These are phyloP conservation scores for Colletotrichum spaethianum DNA, from an alignment of 2,329 filamentous ascomycete species.

Conservation along the genomic window DNA sequence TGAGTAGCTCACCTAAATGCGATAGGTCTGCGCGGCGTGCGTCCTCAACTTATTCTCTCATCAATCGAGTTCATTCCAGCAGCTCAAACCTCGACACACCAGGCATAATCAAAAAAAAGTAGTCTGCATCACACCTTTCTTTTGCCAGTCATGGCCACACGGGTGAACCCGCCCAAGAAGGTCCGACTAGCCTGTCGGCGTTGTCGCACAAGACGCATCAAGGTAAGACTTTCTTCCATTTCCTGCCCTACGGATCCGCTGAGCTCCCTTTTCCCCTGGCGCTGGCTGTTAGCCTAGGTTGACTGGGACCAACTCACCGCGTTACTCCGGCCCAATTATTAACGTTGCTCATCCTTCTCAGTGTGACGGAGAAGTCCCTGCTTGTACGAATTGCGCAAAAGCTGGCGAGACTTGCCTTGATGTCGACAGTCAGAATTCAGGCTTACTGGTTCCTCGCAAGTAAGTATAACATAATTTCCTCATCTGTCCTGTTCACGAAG, in stretches of 20 bases:
- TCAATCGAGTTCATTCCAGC: background rate
- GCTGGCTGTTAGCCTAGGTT: background rate
- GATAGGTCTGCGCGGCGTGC: background rate
- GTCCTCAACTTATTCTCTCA: slow-evolving; percentile 11
- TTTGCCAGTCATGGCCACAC: slow-evolving; percentile 11
- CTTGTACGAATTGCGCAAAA: slow-evolving; percentile 55
- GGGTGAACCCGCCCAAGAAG: slow-evolving; percentile 48
- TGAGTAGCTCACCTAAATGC: too few relatives aligned
- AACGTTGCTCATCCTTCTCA: slow-evolving; percentile 34
- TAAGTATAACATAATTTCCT: slow-evolving; percentile 37
- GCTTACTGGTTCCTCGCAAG: slow-evolving; percentile 53
- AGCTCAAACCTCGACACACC: background rate
- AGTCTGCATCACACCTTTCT: background rate
- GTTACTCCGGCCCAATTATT: slow-evolving; percentile 16
- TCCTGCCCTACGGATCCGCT: background rate
- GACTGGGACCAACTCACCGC: background rate
- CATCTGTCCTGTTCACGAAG: background rate
- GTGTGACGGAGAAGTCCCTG: slow-evolving; percentile 56
- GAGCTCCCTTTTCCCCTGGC: background rate
- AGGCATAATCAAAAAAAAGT: background rate
- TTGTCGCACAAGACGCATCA: slow-evolving; percentile 54
- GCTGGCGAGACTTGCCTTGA: slow-evolving; percentile 53
- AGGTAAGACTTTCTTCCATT: slow-evolving; percentile 45
- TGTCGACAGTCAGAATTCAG: slow-evolving; percentile 54
- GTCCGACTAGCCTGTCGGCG: slow-evolving; percentile 55